Conservation (phyloP, 2,329 filamentous ascomycete genomes). For the Pyricularia pennisetigena region DNA sequence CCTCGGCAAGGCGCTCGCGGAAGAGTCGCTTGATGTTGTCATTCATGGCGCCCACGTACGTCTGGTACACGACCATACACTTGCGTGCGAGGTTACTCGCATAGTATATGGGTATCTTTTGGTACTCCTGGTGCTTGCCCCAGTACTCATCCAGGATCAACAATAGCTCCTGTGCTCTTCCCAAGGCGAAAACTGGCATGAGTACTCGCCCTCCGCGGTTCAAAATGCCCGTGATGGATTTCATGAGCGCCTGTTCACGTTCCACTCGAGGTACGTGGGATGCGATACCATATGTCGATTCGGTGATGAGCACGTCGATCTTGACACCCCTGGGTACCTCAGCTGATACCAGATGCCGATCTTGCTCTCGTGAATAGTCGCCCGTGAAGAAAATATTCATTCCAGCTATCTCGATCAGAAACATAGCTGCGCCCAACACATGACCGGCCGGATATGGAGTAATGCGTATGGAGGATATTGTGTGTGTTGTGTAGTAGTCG, state of each 20-base stretch:
- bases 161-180: slow-evolving; percentile 85
- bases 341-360: slow-evolving; percentile 89
- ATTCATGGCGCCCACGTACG: slow-evolving; percentile 97
- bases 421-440: slow-evolving; percentile 98
- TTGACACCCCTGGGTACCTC: slow-evolving; percentile 82
- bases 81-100: slow-evolving; percentile 89
- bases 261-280: slow-evolving; percentile 86
- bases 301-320: slow-evolving; percentile 92
- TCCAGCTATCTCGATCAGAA: slow-evolving; percentile 91
- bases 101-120: slow-evolving; percentile 93
- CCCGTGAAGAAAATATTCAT: slow-evolving; percentile 96
- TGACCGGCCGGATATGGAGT: slow-evolving; percentile 96
- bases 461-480: slow-evolving; percentile 90
- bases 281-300: slow-evolving; percentile 94
- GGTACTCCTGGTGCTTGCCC: slow-evolving; percentile 78
- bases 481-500: slow-evolving; percentile 96
- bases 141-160: slow-evolving; percentile 97
- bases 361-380: slow-evolving; percentile 92
- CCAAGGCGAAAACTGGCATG: slow-evolving; percentile 92
- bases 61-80: slow-evolving; percentile 98
- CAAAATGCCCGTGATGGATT: slow-evolving; percentile 82
- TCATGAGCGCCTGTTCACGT: slow-evolving; percentile 89
- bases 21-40: slow-evolving; percentile 98
- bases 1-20: slow-evolving; percentile 82
- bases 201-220: slow-evolving; percentile 87